Percentiles rank a stretch among this genome's conserved stretches.
These are phyloP conservation scores for Globisporangium paroecandrum DNA, from an alignment of 352 stramenopile species.

Conservation along the genomic window DNA sequence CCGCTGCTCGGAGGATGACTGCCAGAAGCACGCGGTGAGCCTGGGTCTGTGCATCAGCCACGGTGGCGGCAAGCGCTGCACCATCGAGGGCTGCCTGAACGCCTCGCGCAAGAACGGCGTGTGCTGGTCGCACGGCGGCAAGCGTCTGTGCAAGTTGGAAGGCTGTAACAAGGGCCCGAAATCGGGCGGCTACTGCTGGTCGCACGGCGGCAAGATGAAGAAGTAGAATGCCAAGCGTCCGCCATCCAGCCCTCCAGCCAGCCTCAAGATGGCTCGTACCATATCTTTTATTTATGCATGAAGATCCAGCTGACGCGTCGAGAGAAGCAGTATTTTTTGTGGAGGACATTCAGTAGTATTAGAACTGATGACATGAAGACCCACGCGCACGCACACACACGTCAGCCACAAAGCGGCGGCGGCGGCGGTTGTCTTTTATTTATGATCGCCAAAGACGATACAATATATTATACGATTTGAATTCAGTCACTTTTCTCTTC, in stretches of 20 bases:
- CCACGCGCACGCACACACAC: not conserved
- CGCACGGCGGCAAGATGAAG: constrained; percentile 79
- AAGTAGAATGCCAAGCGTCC: constrained; percentile 37
- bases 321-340: constrained; percentile 8
- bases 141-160: constrained; percentile 75
- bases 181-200: constrained; percentile 82
- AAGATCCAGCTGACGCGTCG: constrained; percentile 3
- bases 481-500: not conserved
- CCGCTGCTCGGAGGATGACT: constrained; percentile 66
- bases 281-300: constrained; percentile 20
- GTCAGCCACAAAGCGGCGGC: not conserved
- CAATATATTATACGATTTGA: constrained; percentile 19
- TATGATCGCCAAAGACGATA: constrained; percentile 9
- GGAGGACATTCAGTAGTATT: constrained; percentile 2
- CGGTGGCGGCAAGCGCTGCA: constrained; percentile 78
- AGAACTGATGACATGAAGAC: constrained; percentile 6
- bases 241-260: not conserved
- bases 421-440: constrained; percentile 8
- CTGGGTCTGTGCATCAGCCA: constrained; percentile 84
- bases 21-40: constrained; percentile 79
- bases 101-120: constrained; percentile 79
- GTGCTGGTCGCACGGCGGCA: constrained; percentile 79
- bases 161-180: constrained; percentile 82
- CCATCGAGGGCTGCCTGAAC: constrained; percentile 68
- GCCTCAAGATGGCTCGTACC: not conserved